These are phyloP conservation scores for Scheffersomyces coipomensis DNA, from an alignment of 805 yeast species.

Conservation along the genomic window DNA sequence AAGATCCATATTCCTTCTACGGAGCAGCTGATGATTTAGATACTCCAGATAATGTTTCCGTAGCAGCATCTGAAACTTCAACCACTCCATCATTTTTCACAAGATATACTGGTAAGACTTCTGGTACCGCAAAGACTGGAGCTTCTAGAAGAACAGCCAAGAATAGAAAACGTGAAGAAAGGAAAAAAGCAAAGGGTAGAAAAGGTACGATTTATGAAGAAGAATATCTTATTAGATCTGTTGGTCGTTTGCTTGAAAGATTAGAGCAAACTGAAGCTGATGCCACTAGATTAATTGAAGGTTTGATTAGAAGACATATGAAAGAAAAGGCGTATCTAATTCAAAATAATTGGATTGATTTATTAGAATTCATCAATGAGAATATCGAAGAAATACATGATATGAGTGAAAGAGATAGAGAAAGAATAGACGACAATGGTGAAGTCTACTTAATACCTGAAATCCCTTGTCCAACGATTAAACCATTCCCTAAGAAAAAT, in stretches of 20 bases:
- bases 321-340: conserved; percentile 79
- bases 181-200: conserved; percentile 95
- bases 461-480: conserved; percentile 67
- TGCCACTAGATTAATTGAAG: conserved; percentile 70
- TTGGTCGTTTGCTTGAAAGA: conserved; percentile 85
- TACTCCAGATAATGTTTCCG: conserved; percentile 88
- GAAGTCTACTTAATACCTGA: conserved; percentile 74
- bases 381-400: conserved; percentile 73
- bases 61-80: conserved; percentile 92
- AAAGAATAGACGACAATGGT: conserved; percentile 87
- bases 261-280: conserved; percentile 72
- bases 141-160: conserved; percentile 91
- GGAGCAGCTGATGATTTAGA: conserved; percentile 61
- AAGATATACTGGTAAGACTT: conserved; percentile 92
- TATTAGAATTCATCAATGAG: conserved; percentile 54
- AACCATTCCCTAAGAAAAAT: conserved; percentile 57
- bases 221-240: conserved; percentile 85
- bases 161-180: conserved; percentile 90
- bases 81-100: conserved; percentile 93
- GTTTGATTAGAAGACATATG: conserved; percentile 68
- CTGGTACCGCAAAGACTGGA: conserved; percentile 95
- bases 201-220: conserved; percentile 98
- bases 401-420: conserved; percentile 82
- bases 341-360: conserved; percentile 63
- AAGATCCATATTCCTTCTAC: conserved; percentile 84